Evolutionary conservation across 306 rosid species (phyloP).

Genomic region (Pterocarpus santalinus): DNA sequence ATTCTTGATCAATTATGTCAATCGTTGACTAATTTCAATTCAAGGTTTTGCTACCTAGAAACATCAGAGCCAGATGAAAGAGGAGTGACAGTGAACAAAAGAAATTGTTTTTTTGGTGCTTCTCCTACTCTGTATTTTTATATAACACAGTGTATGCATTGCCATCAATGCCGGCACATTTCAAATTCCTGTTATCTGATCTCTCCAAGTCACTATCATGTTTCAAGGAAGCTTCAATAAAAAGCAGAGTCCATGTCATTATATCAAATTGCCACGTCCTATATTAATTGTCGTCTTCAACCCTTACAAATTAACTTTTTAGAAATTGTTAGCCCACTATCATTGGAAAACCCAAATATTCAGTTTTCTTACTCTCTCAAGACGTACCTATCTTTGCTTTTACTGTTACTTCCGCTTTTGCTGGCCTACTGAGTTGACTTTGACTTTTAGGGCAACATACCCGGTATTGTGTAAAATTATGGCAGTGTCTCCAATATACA

Average conservation of each 20-base stretch:
- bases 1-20: conserved; percentile 17
- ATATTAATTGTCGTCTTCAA: no score
- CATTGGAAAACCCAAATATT: neutral
- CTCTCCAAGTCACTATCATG: neutral
- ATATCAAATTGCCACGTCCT: neutral
- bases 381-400: neutral
- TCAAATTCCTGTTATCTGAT: neutral
- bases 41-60: neutral
- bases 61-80: conserved; percentile 19
- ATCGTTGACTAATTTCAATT: conserved; percentile 22
- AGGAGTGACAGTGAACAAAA: neutral
- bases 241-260: neutral
- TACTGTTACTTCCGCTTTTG: no score
- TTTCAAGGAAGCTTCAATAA: neutral
- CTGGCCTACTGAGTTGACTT: no score
- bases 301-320: neutral
- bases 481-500: no score
- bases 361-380: no score
- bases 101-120: neutral
- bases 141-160: neutral
- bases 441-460: no score
- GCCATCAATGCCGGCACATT: neutral
- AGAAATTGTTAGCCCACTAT: neutral
- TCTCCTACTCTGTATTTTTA: neutral
- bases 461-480: no score